Conservation (phyloP, 2,329 filamentous ascomycete species). For the Coniella vitis region DNA sequence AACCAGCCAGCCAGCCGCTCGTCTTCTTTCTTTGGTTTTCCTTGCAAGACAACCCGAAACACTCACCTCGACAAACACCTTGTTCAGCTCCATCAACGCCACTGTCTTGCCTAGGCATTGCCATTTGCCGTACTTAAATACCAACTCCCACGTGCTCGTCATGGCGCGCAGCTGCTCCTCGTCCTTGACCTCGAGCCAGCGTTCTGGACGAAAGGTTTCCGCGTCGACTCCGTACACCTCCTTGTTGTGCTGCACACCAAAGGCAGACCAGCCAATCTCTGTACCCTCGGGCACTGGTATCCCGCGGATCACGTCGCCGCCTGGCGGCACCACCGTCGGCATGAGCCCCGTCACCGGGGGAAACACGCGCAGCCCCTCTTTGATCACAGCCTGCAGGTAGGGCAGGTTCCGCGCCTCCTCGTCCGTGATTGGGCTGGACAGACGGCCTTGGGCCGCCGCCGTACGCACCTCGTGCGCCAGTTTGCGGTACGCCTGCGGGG, state of each 20-base stretch:
- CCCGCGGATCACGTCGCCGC: conserved; percentile 31
- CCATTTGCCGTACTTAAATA: conserved; percentile 37
- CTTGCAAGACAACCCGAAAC: neutral
- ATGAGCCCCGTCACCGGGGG: conserved; percentile 35
- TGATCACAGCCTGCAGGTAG: conserved; percentile 44
- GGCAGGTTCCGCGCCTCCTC: conserved; percentile 32
- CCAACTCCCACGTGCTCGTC: conserved; percentile 32
- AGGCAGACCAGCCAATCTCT: conserved; percentile 36
- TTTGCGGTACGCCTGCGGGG: conserved; percentile 33
- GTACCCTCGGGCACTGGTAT: conserved; percentile 39
- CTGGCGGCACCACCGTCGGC: conserved; percentile 28
- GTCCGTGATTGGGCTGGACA: conserved; percentile 28
- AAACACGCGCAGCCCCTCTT: conserved; percentile 40
- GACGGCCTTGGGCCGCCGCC: conserved; percentile 25
- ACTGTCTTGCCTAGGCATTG: conserved; percentile 40
- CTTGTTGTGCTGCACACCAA: conserved; percentile 32
- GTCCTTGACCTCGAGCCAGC: conserved; percentile 37
- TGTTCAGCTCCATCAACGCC: conserved; percentile 38
- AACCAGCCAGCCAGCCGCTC: no score
- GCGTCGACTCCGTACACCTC: conserved; percentile 33
- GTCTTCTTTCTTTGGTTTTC: no score
- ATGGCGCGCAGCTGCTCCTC: conserved; percentile 28
- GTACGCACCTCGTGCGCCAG: conserved; percentile 36
- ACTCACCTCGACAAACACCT: conserved; percentile 36
- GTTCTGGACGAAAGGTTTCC: conserved; percentile 38